phyloP scores from a whole-genome alignment of 2,329 filamentous ascomycete genomes.

The Pezicula rhizophila region DNA sequence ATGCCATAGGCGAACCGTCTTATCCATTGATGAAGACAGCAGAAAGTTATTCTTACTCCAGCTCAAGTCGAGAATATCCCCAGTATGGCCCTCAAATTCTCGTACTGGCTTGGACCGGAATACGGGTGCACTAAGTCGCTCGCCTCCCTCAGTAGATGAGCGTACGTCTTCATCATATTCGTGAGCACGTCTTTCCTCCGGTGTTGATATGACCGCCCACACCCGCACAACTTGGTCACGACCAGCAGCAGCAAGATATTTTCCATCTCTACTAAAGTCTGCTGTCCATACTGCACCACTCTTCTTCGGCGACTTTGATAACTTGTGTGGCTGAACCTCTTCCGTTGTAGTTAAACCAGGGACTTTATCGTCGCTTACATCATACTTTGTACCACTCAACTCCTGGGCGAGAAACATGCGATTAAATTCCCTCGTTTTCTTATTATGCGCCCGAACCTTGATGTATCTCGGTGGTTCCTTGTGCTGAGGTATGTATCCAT shows the following conservation, averaged over 20 bases:
- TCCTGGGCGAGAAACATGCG: conserved; percentile 89
- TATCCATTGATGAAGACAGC: conserved; percentile 95
- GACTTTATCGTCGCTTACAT: conserved; percentile 24
- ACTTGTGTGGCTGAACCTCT: conserved; percentile 21
- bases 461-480: conserved; percentile 90
- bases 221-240: conserved; percentile 81
- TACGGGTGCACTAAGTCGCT: conserved; percentile 80
- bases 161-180: conserved; percentile 62
- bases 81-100: conserved; percentile 77
- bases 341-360: conserved; percentile 18
- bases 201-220: conserved; percentile 80
- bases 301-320: conserved; percentile 18
- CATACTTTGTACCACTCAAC: conserved; percentile 54
- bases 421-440: conserved; percentile 76
- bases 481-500: conserved; percentile 76
- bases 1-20: conserved; percentile 93
- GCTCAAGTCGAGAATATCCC: conserved; percentile 82
- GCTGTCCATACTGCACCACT: conserved; percentile 80
- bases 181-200: conserved; percentile 69
- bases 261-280: conserved; percentile 89
- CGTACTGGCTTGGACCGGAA: conserved; percentile 73
- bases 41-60: conserved; percentile 99
- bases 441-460: conserved; percentile 73
- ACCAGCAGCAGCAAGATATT: conserved; percentile 85
- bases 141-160: conserved; percentile 39